Percentiles rank a stretch among this genome's conserved stretches.
Evolutionary conservation across 257 asterid species (phyloP).

Genomic region (Oldenlandia corymbosa): DNA sequence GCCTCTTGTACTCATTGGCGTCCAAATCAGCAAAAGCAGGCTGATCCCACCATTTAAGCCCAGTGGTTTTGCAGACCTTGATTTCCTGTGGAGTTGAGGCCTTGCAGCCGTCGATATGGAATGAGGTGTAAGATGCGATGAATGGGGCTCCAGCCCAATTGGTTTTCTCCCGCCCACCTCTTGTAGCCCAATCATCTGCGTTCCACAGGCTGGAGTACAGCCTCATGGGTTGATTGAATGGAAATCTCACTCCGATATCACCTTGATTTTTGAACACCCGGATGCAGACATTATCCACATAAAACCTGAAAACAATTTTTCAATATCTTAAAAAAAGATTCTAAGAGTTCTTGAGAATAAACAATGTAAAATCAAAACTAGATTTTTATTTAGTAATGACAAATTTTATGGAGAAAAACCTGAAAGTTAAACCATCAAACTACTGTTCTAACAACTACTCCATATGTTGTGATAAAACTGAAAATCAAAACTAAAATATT

Average conservation of each 20-base stretch:
- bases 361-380: too few relatives aligned
- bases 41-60: conserved; percentile 42
- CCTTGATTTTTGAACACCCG: conserved; percentile 31
- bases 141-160: conserved; percentile 42
- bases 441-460: too few relatives aligned
- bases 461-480: too few relatives aligned
- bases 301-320: conserved; percentile 23
- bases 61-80: conserved; percentile 28
- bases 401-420: too few relatives aligned
- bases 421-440: too few relatives aligned
- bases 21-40: conserved; percentile 33
- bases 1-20: conserved; percentile 26
- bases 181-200: conserved; percentile 45
- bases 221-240: conserved; percentile 42
- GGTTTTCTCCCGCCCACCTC: conserved; percentile 38
- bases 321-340: not conserved
- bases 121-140: conserved; percentile 30
- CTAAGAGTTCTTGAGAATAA: too few relatives aligned
- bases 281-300: conserved; percentile 32
- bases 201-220: conserved; percentile 37
- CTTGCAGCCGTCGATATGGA: conserved; percentile 36
- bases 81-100: conserved; percentile 26
- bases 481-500: too few relatives aligned
- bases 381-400: too few relatives aligned
- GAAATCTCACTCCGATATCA: conserved; percentile 32